A percentile compares a stretch with the other conserved stretches of the same genome.
Conservation (phyloP, 306 rosid species). For the Rosa persica region DNA sequence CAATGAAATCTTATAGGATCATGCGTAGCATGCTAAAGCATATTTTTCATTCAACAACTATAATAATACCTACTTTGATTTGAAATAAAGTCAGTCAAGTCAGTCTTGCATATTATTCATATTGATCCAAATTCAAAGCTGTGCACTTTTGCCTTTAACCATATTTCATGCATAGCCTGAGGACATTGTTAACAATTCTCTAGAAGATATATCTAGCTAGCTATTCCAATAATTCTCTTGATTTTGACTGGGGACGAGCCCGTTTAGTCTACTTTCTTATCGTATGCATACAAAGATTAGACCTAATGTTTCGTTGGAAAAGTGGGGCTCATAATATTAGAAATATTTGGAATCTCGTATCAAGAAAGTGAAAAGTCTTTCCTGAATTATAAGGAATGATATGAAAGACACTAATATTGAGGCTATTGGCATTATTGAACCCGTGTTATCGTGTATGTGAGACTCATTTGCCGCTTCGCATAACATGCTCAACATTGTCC, state of each 20-base stretch:
- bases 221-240: not conserved
- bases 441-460: no score
- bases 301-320: not conserved
- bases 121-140: not conserved
- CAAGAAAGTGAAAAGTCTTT: no score
- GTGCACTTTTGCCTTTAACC: not conserved
- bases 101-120: not conserved
- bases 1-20: conserved; percentile 44
- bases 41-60: conserved; percentile 19
- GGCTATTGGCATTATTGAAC: not conserved
- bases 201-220: not conserved
- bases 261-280: not conserved
- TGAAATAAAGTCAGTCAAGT: conserved; percentile 39
- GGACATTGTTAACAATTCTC: not conserved
- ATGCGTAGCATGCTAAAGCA: conserved; percentile 43
- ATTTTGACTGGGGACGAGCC: not conserved
- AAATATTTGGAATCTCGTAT: no score
- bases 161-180: not conserved
- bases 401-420: no score
- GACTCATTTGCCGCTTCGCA: no score
- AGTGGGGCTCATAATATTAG: not conserved
- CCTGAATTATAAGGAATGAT: no score
- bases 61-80: conserved; percentile 26
- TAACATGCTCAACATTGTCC: no score
- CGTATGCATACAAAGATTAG: not conserved